These are phyloP conservation scores for Hyphopichia wangnamkhiaoensis DNA, from an alignment of 1,139 yeast species.

Conservation along the genomic window DNA sequence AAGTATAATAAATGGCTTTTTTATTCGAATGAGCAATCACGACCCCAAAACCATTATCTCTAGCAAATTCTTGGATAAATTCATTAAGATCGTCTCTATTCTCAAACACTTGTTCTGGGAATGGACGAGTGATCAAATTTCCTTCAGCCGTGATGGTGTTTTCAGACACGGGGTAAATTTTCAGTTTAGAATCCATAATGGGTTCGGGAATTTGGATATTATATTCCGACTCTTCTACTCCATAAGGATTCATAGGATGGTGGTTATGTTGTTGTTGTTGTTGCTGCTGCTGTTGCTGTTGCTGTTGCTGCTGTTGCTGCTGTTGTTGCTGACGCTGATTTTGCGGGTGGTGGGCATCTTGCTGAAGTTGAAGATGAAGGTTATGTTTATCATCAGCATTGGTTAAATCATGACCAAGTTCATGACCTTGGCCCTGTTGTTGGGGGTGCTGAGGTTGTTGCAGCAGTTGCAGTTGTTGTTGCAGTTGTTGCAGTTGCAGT, in stretches of 20 bases:
- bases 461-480: conserved; percentile 12
- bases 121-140: conserved; percentile 54
- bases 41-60: conserved; percentile 60
- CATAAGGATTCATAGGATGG: conserved; percentile 16
- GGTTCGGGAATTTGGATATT: conserved; percentile 53
- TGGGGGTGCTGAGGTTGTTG: conserved; percentile 12
- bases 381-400: conserved; percentile 17
- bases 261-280: conserved; percentile 17
- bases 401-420: too few relatives aligned
- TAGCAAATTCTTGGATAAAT: conserved; percentile 56
- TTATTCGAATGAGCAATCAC: conserved; percentile 61
- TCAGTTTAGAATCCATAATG: conserved; percentile 45
- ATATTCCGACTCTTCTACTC: conserved; percentile 39
- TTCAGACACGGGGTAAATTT: conserved; percentile 48
- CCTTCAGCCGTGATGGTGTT: conserved; percentile 52
- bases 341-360: conserved; percentile 11
- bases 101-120: conserved; percentile 55
- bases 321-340: conserved; percentile 16
- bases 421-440: conserved; percentile 12
- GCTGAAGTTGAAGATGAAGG: conserved; percentile 17
- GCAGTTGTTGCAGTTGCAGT: conserved; percentile 13
- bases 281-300: conserved; percentile 21
- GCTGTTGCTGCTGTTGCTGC: conserved; percentile 17
- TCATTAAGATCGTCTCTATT: conserved; percentile 53
- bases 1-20: conserved; percentile 62